Conservation (phyloP, 345 rosid genomes). For the Salix viminalis region DNA sequence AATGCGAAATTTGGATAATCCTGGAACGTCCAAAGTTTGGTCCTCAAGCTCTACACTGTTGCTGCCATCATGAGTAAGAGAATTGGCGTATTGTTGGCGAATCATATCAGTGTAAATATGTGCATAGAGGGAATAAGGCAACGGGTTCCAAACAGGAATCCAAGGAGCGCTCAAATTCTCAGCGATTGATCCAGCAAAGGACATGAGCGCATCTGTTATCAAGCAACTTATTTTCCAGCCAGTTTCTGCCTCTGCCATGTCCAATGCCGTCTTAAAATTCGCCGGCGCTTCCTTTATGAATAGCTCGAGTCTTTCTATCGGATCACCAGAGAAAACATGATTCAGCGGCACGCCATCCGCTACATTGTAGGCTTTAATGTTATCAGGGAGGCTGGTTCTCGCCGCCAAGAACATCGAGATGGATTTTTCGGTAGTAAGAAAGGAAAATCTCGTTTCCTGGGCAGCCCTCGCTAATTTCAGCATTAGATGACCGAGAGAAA, state of each 20-base stretch:
- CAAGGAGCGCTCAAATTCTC: conserved; percentile 36
- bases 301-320: conserved; percentile 39
- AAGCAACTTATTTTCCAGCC: conserved; percentile 40
- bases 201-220: conserved; percentile 53
- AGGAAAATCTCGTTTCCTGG: conserved; percentile 45
- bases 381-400: conserved; percentile 7
- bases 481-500: conserved; percentile 41
- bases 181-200: conserved; percentile 40
- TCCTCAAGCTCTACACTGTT: conserved; percentile 5
- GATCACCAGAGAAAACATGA: conserved; percentile 24
- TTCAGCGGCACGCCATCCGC: conserved; percentile 28
- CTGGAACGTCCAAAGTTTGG: conserved; percentile 37
- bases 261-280: conserved; percentile 29
- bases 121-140: conserved; percentile 36
- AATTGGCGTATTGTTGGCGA: conserved; percentile 8
- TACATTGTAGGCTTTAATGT: conserved; percentile 37
- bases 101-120: conserved; percentile 40
- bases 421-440: conserved; percentile 41
- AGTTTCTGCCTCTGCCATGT: conserved; percentile 30
- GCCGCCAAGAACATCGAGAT: conserved; percentile 23
- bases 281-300: conserved; percentile 38
- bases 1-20: conserved; percentile 37
- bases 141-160: conserved; percentile 40
- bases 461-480: conserved; percentile 36
- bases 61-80: neutral